Evolutionary conservation across 2,329 filamentous ascomycete genomes (phyloP).

Genomic region (Alternaria angustiovoidea): DNA sequence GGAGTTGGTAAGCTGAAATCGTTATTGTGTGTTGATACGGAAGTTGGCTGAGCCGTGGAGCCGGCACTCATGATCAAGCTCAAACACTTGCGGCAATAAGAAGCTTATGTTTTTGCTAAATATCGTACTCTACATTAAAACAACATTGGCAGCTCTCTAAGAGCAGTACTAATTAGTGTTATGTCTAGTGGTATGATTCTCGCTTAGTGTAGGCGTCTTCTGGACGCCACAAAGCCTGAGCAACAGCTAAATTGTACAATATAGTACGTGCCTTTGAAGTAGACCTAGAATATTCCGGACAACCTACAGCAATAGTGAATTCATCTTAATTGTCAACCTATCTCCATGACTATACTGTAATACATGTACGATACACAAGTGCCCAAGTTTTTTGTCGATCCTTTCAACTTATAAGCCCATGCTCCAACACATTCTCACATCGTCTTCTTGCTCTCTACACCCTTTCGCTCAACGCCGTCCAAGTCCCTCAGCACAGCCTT

Average conservation of each 20-base stretch:
- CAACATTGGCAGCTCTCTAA: neutral
- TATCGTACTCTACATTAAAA: slow-evolving; percentile 2
- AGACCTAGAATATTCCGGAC: neutral
- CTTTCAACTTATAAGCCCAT: neutral
- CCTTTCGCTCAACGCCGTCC: slow-evolving; percentile 22
- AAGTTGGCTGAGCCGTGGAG: neutral
- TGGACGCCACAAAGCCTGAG: slow-evolving; percentile 16
- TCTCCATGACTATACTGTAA: neutral
- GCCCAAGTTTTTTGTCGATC: neutral
- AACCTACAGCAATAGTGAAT: neutral
- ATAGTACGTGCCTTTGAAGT: neutral
- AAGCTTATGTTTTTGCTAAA: neutral
- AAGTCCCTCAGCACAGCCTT: slow-evolving; percentile 41
- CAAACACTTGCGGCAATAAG: neutral
- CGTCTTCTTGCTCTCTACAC: slow-evolving; percentile 24
- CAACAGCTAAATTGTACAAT: slow-evolving; percentile 5
- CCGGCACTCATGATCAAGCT: neutral
- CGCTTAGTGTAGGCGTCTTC: slow-evolving; percentile 62
- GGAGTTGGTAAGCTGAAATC: neutral
- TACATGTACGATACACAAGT: neutral
- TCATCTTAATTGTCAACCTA: neutral
- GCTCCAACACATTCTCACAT: slow-evolving; percentile 2
- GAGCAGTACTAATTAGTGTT: slow-evolving; percentile 11
- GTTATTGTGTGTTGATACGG: neutral
- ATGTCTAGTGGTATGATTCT: slow-evolving; percentile 73